Percentiles rank a stretch among this genome's conserved stretches.
Evolutionary conservation across 306 rosid species (phyloP).

Genomic region (Pterocarpus macrocarpus): DNA sequence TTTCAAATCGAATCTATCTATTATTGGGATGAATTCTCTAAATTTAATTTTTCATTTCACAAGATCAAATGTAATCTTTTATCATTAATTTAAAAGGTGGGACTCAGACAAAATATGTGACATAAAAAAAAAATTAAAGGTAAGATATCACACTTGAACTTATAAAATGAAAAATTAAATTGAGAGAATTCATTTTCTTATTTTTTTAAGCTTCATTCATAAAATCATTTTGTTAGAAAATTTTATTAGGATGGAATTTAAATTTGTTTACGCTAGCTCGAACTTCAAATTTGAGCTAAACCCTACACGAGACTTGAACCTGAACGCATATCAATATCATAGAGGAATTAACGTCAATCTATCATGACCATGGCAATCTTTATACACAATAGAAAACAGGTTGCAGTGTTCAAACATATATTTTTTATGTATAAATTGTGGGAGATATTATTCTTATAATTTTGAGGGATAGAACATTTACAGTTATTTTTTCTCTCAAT

Average conservation of each 20-base stretch:
- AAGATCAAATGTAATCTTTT: no score
- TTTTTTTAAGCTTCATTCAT: background rate
- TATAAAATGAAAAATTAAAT: no score
- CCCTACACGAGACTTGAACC: background rate
- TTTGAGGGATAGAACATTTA: no score
- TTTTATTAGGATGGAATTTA: background rate
- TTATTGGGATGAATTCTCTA: no score
- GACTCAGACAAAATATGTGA: no score
- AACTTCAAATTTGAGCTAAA: background rate
- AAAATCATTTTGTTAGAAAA: background rate
- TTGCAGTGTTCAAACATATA: background rate
- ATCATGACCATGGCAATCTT: background rate
- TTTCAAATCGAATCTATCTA: background rate
- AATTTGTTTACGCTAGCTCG: background rate
- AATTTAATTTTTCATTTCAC: no score
- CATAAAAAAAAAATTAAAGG: no score
- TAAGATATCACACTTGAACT: no score
- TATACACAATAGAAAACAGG: constrained; percentile 2
- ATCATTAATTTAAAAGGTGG: no score
- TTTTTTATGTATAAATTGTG: background rate
- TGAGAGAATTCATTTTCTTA: no score
- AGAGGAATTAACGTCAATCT: background rate
- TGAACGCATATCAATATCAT: constrained; percentile 4
- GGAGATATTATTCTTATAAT: no score
- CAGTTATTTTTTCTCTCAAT: no score